phyloP scores from a whole-genome alignment of 140 eudicot species.

The Bidens hawaiensis region DNA sequence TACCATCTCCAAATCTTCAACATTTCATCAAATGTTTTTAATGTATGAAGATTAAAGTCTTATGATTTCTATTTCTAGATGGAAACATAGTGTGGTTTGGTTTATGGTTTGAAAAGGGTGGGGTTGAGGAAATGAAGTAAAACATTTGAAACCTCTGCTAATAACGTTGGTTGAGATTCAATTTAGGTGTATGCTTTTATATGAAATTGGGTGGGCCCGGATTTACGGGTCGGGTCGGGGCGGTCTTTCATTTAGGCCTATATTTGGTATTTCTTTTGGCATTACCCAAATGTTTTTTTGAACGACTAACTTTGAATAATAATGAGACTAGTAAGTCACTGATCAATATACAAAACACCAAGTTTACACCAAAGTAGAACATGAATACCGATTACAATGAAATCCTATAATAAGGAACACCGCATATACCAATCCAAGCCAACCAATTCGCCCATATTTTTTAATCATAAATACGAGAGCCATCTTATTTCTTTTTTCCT shows the following conservation, averaged over 20 bases:
- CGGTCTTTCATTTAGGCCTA: neutral
- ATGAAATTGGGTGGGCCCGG: constrained; percentile 2
- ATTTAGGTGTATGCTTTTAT: constrained; percentile 17
- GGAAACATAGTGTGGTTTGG: neutral
- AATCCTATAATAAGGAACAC: too few species aligned
- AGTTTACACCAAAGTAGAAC: too few species aligned
- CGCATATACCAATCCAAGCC: too few species aligned
- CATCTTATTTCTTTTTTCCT: too few species aligned
- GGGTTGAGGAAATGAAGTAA: constrained; percentile 26
- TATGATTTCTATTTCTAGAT: neutral
- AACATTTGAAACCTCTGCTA: constrained; percentile 31
- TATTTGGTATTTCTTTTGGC: neutral
- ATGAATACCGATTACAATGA: too few species aligned
- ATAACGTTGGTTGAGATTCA: constrained; percentile 39
- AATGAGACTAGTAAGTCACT: too few species aligned
- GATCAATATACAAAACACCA: too few species aligned
- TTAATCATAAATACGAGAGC: too few species aligned
- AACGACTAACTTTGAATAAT: too few species aligned
- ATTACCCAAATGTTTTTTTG: too few species aligned
- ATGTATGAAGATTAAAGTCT: neutral
- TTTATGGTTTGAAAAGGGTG: constrained; percentile 23
- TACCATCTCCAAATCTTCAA: constrained; percentile 72
- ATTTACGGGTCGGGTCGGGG: neutral
- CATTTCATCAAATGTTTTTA: constrained; percentile 33
- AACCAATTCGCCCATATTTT: too few species aligned